A percentile compares a stretch with the other conserved stretches of the same genome.
phyloP scores from a whole-genome alignment of 768 basidiomycete species.

The Phlegmacium glaucopus region DNA sequence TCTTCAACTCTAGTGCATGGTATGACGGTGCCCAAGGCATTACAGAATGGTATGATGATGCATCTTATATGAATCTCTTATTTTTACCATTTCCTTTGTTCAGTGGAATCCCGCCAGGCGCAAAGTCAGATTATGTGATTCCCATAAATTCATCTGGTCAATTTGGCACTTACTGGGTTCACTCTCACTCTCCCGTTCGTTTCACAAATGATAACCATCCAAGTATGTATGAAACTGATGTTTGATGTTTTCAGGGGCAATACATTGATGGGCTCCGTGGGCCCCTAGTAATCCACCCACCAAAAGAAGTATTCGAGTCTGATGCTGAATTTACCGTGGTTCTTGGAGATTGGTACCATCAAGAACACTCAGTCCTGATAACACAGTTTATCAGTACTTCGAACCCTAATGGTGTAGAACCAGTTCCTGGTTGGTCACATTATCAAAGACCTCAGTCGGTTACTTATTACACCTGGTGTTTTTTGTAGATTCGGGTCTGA shows the following conservation, averaged over 20 bases:
- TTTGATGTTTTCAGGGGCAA: conserved; percentile 76
- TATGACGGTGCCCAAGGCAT: conserved; percentile 85
- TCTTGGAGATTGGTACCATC: conserved; percentile 92
- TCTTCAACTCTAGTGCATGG: conserved; percentile 84
- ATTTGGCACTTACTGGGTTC: conserved; percentile 82
- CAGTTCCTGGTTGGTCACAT: conserved; percentile 64
- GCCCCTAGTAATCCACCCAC: conserved; percentile 74
- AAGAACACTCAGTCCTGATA: conserved; percentile 61
- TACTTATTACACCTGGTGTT: too few relatives aligned
- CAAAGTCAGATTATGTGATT: conserved; percentile 70
- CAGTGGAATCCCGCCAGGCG: conserved; percentile 79
- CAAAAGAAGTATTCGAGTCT: conserved; percentile 66
- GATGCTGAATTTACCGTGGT: conserved; percentile 90
- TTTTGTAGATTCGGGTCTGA: conserved; percentile 67
- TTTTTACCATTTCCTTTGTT: too few relatives aligned
- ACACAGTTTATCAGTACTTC: conserved; percentile 63
- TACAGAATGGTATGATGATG: conserved; percentile 65
- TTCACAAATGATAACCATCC: too few relatives aligned
- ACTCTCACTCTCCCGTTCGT: conserved; percentile 58
- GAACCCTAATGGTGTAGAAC: conserved; percentile 85
- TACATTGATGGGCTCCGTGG: conserved; percentile 93
- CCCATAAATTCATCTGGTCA: conserved; percentile 66
- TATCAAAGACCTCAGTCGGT: background rate
- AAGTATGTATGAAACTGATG: conserved; percentile 3
- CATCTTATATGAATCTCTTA: background rate